Evolutionary conservation across 1,139 yeast genomes (phyloP).

Genomic region (Geotrichum candidum): DNA sequence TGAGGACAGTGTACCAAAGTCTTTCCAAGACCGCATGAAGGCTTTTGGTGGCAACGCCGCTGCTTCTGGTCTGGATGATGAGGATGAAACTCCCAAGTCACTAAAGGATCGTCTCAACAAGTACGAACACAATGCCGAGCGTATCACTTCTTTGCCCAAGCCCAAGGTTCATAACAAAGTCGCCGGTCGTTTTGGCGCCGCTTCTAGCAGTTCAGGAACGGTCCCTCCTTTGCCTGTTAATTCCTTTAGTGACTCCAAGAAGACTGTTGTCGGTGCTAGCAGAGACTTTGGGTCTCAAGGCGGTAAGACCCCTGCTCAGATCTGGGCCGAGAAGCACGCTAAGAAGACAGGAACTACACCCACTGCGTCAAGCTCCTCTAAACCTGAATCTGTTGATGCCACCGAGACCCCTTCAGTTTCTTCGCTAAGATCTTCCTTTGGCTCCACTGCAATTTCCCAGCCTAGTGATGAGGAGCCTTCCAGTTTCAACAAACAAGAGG

Average conservation of each 20-base stretch:
- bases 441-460: constrained; percentile 21
- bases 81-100: constrained; percentile 18
- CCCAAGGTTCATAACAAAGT: constrained; percentile 53
- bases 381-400: constrained; percentile 15
- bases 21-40: constrained; percentile 43
- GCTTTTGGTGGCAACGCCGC: constrained; percentile 23
- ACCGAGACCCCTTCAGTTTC: constrained; percentile 23
- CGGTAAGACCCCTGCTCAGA: constrained; percentile 90
- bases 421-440: constrained; percentile 22
- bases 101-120: constrained; percentile 28
- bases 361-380: constrained; percentile 17
- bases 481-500: constrained; percentile 19
- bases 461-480: constrained; percentile 21
- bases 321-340: constrained; percentile 91
- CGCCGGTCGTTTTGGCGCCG: constrained; percentile 42
- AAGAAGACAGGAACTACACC: constrained; percentile 28
- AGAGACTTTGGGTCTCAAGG: constrained; percentile 64
- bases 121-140: constrained; percentile 28
- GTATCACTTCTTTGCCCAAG: constrained; percentile 60
- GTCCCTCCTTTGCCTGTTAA: constrained; percentile 42
- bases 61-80: constrained; percentile 14
- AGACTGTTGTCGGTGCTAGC: constrained; percentile 54
- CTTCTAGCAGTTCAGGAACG: constrained; percentile 28
- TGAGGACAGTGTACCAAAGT: constrained; percentile 33
- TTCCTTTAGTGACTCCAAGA: constrained; percentile 41